Percentiles rank a stretch among this genome's conserved stretches.
phyloP scores from a whole-genome alignment of 2,329 filamentous ascomycete genomes.

The Colletotrichum euphorbiae region DNA sequence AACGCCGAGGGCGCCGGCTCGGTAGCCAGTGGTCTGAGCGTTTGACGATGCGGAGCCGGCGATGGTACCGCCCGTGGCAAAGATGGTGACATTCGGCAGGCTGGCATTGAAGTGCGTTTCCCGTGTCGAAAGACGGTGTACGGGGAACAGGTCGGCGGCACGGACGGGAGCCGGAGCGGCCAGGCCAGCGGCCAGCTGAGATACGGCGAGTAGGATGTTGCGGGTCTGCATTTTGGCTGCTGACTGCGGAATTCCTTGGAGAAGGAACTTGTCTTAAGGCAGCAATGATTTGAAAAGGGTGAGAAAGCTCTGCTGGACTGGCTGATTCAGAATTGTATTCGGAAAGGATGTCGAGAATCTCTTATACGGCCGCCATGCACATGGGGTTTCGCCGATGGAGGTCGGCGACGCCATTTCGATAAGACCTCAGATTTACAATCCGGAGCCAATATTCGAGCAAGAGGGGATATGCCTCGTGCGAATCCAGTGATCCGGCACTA shows the following conservation, averaged over 20 bases:
- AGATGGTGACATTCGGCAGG: constrained; percentile 68
- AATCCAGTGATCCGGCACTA: neutral
- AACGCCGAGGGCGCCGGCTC: constrained; percentile 58
- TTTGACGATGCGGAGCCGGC: constrained; percentile 62
- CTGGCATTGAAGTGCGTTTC: constrained; percentile 50
- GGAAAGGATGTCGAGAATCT: neutral
- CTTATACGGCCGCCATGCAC: constrained; percentile 10
- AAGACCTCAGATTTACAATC: neutral
- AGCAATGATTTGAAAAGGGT: neutral
- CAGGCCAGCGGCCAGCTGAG: constrained; percentile 29
- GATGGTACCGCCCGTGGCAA: constrained; percentile 69
- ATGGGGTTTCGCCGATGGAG: too few relatives aligned
- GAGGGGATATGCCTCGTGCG: neutral
- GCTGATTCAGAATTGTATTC: neutral
- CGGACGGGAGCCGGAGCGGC: constrained; percentile 25
- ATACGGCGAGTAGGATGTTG: constrained; percentile 23
- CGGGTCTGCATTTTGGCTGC: constrained; percentile 25
- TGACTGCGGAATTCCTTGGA: neutral
- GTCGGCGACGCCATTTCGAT: neutral
- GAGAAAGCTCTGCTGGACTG: constrained; percentile 4
- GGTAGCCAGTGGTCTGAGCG: constrained; percentile 59
- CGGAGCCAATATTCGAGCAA: constrained; percentile 5
- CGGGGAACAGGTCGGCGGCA: constrained; percentile 14
- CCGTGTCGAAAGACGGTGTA: constrained; percentile 22
- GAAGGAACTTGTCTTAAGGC: neutral